Base-by-base conservation (phyloP, 352 stramenopile genomes). In the Globisporangium solare region DNA sequence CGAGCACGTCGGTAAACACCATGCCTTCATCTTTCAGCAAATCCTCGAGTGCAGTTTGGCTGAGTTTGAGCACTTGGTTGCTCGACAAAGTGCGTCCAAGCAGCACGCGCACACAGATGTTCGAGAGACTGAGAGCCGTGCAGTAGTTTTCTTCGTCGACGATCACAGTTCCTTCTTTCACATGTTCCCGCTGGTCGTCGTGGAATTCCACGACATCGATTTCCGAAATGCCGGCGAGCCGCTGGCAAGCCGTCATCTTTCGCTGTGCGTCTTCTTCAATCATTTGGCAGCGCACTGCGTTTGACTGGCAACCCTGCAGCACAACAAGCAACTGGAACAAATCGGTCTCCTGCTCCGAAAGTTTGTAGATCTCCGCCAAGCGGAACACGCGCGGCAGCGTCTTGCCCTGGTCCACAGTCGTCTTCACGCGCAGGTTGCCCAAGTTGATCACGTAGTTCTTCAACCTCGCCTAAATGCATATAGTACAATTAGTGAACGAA, bases 151-250 rank as follows among this genome's bases (percentile, higher is more conserved):
- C 83, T 53, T 89, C 75, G 46, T 93, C 82, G 17, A 92, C 80
- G 56, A 94, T 70, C 18, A 94, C 66, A 37, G 80, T 94, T 47
- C 86, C 86, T 73, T 96, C 87, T 65, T 92, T 92, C 47, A 96
- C 85, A 58, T 94, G 83, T 47, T 89, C 78, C 47, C 83, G 75
- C 45, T 92, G 78, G 59, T 91, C 78, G 52, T 96, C 85, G 24
- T 89, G 71, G 49, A 96, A 96, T 55, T 91, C 79, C 15, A 75
- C 82, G 8, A 95, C 69, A 53, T 96, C 87, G 31, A 94, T 79
- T 68, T 96, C 87, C n/a, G 84, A 93, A 50, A 93, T 76, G 15
- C 76, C 71, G 2, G 83, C 83, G 40, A 92, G 73, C 12, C 83
- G 68, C 68, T 94, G 84, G 58, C 74, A 94, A 7, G 72, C 76